Percentiles rank a stretch among this genome's conserved stretches.
phyloP scores from a whole-genome alignment of 2,329 filamentous ascomycete genomes.

The Pseudogymnoascus sp. region DNA sequence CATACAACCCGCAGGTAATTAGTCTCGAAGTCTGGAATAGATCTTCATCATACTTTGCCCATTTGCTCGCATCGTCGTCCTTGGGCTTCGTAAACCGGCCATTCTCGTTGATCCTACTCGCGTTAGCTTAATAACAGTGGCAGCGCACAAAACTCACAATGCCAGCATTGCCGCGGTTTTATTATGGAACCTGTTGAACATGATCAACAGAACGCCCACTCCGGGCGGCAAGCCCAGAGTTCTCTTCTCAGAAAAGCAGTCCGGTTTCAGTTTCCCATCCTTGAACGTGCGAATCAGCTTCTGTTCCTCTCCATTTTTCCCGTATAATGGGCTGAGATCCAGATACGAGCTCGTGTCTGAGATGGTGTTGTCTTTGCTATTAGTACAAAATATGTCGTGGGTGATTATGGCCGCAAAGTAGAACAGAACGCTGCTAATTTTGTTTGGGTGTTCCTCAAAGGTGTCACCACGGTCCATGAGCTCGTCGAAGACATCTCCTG shows the following conservation, averaged over 20 bases:
- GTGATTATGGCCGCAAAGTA: conserved; percentile 65
- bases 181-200: conserved; percentile 83
- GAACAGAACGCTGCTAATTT: conserved; percentile 68
- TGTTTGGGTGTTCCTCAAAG: conserved; percentile 59
- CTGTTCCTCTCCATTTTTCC: conserved; percentile 48
- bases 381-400: conserved; percentile 58
- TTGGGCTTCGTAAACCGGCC: conserved; percentile 65
- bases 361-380: conserved; percentile 52
- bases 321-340: conserved; percentile 65
- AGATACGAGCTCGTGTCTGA: conserved; percentile 67
- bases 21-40: conserved; percentile 71
- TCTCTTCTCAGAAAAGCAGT: conserved; percentile 63
- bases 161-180: conserved; percentile 71
- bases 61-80: conserved; percentile 42
- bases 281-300: conserved; percentile 51
- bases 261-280: conserved; percentile 63
- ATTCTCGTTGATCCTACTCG: conserved; percentile 67
- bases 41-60: conserved; percentile 67
- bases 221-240: conserved; percentile 64
- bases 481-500: conserved; percentile 52
- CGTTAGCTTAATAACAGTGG: conserved; percentile 9
- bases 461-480: conserved; percentile 45
- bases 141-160: conserved; percentile 26
- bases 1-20: conserved; percentile 67
- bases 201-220: conserved; percentile 62